Conservation (phyloP, 805 yeast species). For the Candida loeiensis region DNA sequence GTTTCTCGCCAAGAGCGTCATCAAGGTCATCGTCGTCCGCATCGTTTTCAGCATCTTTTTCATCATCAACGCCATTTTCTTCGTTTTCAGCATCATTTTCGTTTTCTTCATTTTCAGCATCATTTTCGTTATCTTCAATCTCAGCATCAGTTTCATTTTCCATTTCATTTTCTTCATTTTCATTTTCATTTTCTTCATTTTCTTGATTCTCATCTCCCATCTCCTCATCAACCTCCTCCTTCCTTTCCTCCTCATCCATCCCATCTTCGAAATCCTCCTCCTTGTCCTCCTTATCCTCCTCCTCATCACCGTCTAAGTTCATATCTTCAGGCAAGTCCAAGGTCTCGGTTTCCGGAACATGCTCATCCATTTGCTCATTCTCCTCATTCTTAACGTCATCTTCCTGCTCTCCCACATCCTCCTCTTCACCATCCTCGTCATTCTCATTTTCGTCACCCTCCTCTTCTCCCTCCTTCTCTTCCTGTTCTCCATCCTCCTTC, state of each 20-base stretch:
- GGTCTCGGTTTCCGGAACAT: constrained; percentile 80
- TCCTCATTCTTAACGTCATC: constrained; percentile 71
- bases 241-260: constrained; percentile 25
- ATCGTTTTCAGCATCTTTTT: constrained; percentile 21
- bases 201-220: constrained; percentile 11
- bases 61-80: constrained; percentile 15
- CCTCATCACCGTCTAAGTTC: constrained; percentile 79
- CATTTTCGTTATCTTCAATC: constrained; percentile 39
- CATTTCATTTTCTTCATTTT: constrained; percentile 12
- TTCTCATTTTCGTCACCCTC: constrained; percentile 54
- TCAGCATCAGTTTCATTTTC: not conserved
- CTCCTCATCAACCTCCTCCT: constrained; percentile 14
- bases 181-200: constrained; percentile 20
- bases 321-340: constrained; percentile 90
- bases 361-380: constrained; percentile 62
- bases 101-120: constrained; percentile 35
- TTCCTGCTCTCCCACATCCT: constrained; percentile 79
- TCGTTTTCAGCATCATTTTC: constrained; percentile 11
- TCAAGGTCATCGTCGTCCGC: constrained; percentile 19
- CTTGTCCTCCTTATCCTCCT: constrained; percentile 18
- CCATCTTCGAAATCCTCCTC: constrained; percentile 29
- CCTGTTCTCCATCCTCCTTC: constrained; percentile 35
- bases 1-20: constrained; percentile 15
- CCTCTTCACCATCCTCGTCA: constrained; percentile 58
- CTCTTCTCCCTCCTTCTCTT: constrained; percentile 55